Base-by-base conservation (phyloP, 2,329 filamentous ascomycete genomes). In the Penicillium sp. region DNA sequence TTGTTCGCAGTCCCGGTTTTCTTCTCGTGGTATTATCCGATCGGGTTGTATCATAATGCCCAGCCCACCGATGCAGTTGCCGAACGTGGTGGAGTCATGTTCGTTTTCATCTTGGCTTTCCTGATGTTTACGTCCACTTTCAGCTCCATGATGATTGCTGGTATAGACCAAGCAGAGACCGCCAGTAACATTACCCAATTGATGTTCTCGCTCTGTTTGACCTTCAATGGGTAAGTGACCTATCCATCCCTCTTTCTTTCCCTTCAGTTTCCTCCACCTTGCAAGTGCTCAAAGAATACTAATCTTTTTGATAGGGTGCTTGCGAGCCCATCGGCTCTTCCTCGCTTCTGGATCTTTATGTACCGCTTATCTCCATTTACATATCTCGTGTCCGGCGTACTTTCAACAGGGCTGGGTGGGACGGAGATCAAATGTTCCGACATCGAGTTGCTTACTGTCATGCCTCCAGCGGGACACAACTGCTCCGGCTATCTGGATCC, bases 291-390 rank as follows among this genome's bases (percentile, higher is more conserved):
- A 18, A 13, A n/a, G n/a, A 24, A 24, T 32, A 41, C 46, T 42
- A 22, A 45, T 38, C 44, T 8, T 3, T 4, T 4, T 11, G 31
- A 1, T 22, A 72, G 86, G 67, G 87, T 90, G 3, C 73, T 90
- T 50, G 83, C 87, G 55, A 71, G 79, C 0, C 82, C 85, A 0
- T 55, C 65, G 3, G 77, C 79, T 0, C 77, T 91, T 1, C 88
- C 88, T 0, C 79, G 83, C 0, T 91, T 91, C 75, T 92, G 88
- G 88, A 84, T 84, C 56, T 90, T 89, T 75, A 90, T 90, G 88
- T 88, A 90, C 70, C 80, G 83, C 24, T 77, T 84, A 10, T 85
- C 81, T 0, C 86, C 86, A 0, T 86, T 89, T 55, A 88, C 85
- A 0, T 90, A 89, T 49, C 72, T 78, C 4, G 75, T 79, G 4